These are phyloP conservation scores for Hansenula sp. DNA, from an alignment of 1,139 yeast genomes.

Conservation along the genomic window DNA sequence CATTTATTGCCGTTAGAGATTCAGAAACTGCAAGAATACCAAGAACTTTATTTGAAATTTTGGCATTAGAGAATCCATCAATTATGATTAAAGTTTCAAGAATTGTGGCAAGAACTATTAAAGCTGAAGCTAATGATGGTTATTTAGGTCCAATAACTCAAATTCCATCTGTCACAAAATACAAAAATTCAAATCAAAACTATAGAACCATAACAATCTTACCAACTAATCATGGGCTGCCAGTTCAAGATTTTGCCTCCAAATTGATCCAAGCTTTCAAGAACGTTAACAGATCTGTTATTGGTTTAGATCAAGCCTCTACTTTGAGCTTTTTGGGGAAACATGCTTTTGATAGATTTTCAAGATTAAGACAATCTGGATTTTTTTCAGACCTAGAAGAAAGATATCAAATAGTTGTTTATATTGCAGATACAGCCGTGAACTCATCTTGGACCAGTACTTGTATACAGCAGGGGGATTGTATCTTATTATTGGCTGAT, in stretches of 20 bases:
- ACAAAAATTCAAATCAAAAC: conserved; percentile 27
- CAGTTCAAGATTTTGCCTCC: conserved; percentile 80
- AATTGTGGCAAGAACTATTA: conserved; percentile 74
- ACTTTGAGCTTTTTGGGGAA: conserved; percentile 80
- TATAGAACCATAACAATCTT: conserved; percentile 82
- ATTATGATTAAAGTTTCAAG: conserved; percentile 88
- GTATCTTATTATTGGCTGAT: conserved; percentile 69
- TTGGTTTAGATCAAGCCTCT: conserved; percentile 77
- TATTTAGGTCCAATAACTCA: conserved; percentile 26
- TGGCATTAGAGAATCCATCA: conserved; percentile 82
- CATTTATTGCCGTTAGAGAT: conserved; percentile 86
- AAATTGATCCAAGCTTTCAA: conserved; percentile 66
- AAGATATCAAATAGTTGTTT: conserved; percentile 77
- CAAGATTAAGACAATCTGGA: conserved; percentile 80
- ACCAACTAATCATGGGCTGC: conserved; percentile 76
- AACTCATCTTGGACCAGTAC: conserved; percentile 89
- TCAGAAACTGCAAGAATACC: conserved; percentile 94
- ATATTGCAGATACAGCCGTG: conserved; percentile 81
- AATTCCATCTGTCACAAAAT: conserved; percentile 19
- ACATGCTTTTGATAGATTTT: conserved; percentile 88
- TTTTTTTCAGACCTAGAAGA: conserved; percentile 91
- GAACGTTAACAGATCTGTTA: conserved; percentile 68
- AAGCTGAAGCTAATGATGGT: conserved; percentile 15
- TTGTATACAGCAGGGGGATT: conserved; percentile 93
- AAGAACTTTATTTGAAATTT: conserved; percentile 76